phyloP scores from a whole-genome alignment of 164 flowering plant species.

The Echeveria elegans region DNA sequence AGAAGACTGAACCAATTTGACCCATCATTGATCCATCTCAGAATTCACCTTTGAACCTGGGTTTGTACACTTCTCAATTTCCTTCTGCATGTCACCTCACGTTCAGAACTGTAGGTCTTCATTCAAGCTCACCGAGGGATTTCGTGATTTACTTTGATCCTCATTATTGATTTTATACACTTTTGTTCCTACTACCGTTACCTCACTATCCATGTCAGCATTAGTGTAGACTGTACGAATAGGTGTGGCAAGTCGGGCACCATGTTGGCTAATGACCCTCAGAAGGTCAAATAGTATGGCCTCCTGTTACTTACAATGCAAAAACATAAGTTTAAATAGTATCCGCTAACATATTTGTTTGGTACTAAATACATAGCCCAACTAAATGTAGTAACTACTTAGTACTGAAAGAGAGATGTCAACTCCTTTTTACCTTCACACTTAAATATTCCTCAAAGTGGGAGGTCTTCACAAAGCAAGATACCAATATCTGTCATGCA shows the following conservation, averaged over 20 bases:
- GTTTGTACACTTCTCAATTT: constrained; percentile 4
- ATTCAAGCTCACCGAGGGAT: constrained; percentile 23
- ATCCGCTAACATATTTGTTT: too few species aligned
- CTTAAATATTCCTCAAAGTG: constrained; percentile 83
- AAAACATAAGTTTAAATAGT: background rate
- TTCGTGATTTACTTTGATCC: constrained; percentile 38
- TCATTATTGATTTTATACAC: constrained; percentile 47
- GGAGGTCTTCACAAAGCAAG: constrained; percentile 96
- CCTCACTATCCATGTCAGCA: constrained; percentile 52
- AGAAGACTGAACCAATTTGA: too few species aligned
- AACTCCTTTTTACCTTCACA: constrained; percentile 58
- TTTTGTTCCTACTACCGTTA: constrained; percentile 18
- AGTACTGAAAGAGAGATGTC: background rate
- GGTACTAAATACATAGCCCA: background rate
- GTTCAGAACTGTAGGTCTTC: constrained; percentile 12
- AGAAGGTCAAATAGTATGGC: constrained; percentile 83
- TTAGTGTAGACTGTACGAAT: constrained; percentile 73
- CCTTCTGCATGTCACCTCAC: constrained; percentile 15
- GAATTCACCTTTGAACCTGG: background rate
- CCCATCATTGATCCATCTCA: constrained; percentile 1
- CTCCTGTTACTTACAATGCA: constrained; percentile 50
- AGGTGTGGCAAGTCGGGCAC: constrained; percentile 93
- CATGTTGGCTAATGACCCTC: constrained; percentile 90
- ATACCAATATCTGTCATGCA: constrained; percentile 56
- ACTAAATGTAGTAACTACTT: background rate